Percentiles rank a stretch among this genome's conserved stretches.
phyloP scores from a whole-genome alignment of 164 flowering plant species.

The Protea cynaroides region DNA sequence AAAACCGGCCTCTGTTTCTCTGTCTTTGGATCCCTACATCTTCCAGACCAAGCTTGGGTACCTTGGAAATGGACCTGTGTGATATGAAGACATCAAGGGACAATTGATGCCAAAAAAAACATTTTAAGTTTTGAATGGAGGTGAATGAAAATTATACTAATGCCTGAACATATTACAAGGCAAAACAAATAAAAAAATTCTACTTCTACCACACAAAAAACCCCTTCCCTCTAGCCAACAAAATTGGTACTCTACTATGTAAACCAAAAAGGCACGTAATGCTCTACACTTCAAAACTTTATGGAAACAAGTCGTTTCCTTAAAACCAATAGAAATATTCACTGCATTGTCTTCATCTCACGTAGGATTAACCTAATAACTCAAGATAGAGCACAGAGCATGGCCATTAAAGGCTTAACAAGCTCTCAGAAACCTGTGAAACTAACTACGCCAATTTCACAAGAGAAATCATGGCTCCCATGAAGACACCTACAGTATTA shows the following conservation, averaged over 20 bases:
- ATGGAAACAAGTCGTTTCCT: not conserved
- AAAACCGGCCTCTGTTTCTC: not conserved
- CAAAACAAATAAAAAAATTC: not conserved
- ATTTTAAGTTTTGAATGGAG: not conserved
- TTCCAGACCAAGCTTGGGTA: not conserved
- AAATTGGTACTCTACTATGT: not conserved
- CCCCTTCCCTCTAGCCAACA: not conserved
- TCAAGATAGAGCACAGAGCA: not conserved
- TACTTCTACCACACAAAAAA: not conserved
- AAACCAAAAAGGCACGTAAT: not conserved
- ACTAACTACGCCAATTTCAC: not conserved
- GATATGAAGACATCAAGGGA: not conserved
- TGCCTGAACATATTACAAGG: not conserved
- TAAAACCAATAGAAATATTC: not conserved
- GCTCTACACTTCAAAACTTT: slow-evolving; percentile 1
- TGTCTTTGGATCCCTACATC: not conserved
- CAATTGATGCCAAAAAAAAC: not conserved
- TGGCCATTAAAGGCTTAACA: not conserved
- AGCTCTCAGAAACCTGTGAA: not conserved
- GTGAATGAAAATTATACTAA: not conserved
- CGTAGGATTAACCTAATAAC: not conserved
- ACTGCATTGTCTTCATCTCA: not conserved
- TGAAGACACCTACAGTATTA: not conserved
- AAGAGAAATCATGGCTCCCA: not conserved
- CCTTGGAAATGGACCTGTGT: not conserved